phyloP scores from a whole-genome alignment of 352 stramenopile genomes.

The Pythium monospermum region DNA sequence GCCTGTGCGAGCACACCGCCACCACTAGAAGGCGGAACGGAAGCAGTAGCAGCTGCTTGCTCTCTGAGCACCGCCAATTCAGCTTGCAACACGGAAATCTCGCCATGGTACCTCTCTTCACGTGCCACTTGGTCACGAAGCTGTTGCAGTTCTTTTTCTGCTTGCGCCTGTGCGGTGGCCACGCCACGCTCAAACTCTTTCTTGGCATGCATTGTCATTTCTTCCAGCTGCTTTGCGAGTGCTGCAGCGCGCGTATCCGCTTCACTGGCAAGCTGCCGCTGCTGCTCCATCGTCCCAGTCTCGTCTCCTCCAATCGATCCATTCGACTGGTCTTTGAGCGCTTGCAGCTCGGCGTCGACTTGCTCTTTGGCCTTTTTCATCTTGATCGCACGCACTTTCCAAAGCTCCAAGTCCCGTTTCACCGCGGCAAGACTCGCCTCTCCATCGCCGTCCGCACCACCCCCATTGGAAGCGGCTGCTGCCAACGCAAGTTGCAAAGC shows the following conservation, averaged over 20 bases:
- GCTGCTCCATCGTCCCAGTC: slow-evolving; percentile 1
- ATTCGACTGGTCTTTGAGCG: slow-evolving; percentile 22
- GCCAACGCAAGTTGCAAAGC: slow-evolving; percentile 5
- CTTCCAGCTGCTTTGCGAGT: slow-evolving; percentile 5
- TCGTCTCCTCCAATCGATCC: no score
- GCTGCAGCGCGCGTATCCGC: slow-evolving; percentile 1
- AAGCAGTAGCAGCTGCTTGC: neutral
- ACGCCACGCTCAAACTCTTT: slow-evolving; percentile 42
- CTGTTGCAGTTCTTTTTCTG: slow-evolving; percentile 29
- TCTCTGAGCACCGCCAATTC: slow-evolving; percentile 46
- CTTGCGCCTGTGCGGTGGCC: slow-evolving; percentile 29
- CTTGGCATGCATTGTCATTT: slow-evolving; percentile 21
- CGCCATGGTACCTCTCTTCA: slow-evolving; percentile 22
- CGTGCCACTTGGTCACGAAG: slow-evolving; percentile 22
- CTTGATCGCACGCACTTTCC: slow-evolving; percentile 71
- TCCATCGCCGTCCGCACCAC: no score
- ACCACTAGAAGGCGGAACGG: neutral
- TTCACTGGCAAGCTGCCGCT: no score
- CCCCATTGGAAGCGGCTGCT: neutral
- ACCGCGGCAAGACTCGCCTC: no score
- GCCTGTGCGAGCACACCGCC: slow-evolving; percentile 23
- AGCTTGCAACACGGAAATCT: slow-evolving; percentile 38
- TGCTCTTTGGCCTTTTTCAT: slow-evolving; percentile 85
- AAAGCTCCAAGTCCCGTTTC: slow-evolving; percentile 65
- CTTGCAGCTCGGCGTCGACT: slow-evolving; percentile 47